Base-by-base conservation (phyloP, 768 basidiomycete species). In the Russula brevipes region DNA sequence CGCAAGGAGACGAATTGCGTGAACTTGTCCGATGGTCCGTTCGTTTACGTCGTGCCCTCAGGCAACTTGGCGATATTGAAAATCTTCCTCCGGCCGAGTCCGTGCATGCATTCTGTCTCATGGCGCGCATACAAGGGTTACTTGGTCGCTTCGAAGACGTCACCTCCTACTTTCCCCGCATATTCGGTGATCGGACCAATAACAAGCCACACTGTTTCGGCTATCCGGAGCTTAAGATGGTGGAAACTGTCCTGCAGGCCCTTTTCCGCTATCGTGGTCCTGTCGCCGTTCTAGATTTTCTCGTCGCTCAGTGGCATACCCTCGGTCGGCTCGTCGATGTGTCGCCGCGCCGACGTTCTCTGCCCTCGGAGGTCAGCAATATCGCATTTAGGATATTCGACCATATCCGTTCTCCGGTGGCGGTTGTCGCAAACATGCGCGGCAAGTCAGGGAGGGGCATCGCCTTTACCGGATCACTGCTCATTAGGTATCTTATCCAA, bases 131-230 rank as follows among this genome's bases (percentile, higher is more conserved):
- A 57, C 52, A 64, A 0, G 65, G 62, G 39, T 42, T 66, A 30
- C 61, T 58, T 14, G 62, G 57, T 6, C 61, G 61, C 24, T 54
- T 66, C 35, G 62, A 64, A 35, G 57, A 64, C 3, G 65, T 54
- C 39, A 36, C 44, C 31, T 36, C 56, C 7, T 19, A 4, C n/a
- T 49, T 66, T 14, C 41, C 24, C 12, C 62, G 33, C 11, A 33
- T 64, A 54, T 59, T 51, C 56, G 30, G 41, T 11, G 17, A 3
- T 33, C 33, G 10, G 39, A 19, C 38, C 46, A 24, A 49, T 2
- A 19, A 63, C 30, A 33, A 54, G 11, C 42, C 56, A 8, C 7
- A 7, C 33, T 1, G 2, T 17, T 41, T 47, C 5, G 19, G 30
- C 8, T 19, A 30, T 45, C n/a, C 31, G 7, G 63, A 66, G 36